These are phyloP conservation scores for Aspergillus unguis DNA, from an alignment of 2,329 filamentous ascomycete species.

Conservation along the genomic window DNA sequence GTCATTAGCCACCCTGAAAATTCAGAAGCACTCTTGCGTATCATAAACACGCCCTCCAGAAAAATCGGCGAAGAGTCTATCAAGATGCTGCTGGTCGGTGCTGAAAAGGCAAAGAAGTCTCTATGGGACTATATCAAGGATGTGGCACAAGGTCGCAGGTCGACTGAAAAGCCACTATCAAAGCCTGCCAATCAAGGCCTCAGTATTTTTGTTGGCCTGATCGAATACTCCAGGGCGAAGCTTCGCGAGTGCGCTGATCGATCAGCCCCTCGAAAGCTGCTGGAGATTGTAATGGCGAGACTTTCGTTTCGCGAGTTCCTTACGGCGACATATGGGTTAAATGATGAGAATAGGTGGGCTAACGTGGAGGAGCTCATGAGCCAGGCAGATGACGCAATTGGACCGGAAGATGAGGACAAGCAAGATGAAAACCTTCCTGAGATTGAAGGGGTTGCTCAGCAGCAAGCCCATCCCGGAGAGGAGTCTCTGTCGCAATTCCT, in stretches of 20 bases:
- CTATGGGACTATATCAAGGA: conserved; percentile 73
- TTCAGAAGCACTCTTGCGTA: conserved; percentile 77
- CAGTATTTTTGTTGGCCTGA: conserved; percentile 56
- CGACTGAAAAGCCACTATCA: conserved; percentile 53
- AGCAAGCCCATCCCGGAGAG: conserved; percentile 47
- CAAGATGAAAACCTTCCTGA: conserved; percentile 56
- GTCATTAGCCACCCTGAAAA: conserved; percentile 81
- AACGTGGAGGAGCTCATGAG: conserved; percentile 86
- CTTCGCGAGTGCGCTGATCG: conserved; percentile 45
- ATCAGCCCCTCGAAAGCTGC: conserved; percentile 45
- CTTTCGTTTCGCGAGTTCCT: conserved; percentile 73
- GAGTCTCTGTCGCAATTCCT: conserved; percentile 75
- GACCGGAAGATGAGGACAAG: conserved; percentile 52
- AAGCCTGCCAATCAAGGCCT: conserved; percentile 57
- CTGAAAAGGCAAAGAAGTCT: conserved; percentile 64
- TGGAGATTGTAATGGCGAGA: conserved; percentile 59
- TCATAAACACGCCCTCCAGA: conserved; percentile 80
- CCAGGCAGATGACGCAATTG: conserved; percentile 69
- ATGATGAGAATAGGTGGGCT: conserved; percentile 75
- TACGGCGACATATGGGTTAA: conserved; percentile 66
- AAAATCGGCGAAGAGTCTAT: conserved; percentile 78
- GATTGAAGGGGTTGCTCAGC: conserved; percentile 69
- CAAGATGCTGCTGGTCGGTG: conserved; percentile 70
- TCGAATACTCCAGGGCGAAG: conserved; percentile 57
- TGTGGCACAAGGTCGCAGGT: conserved; percentile 51